Base-by-base conservation (phyloP, 179 eudicot species). In the Patellifolia procumbens region DNA sequence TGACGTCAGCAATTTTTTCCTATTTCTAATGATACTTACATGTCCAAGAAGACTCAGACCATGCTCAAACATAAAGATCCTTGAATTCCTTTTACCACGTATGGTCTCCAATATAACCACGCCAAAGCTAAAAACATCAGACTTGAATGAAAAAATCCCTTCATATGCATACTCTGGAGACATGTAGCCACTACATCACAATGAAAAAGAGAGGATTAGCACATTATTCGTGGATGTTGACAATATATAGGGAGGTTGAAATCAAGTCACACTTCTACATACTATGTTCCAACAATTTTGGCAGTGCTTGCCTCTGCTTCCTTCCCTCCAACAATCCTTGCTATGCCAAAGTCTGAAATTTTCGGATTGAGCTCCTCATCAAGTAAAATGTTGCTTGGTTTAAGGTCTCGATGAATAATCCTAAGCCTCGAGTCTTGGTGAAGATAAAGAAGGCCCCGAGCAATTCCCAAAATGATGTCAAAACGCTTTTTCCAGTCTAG, bases 41-140 rank as follows among this genome's bases (percentile, higher is more conserved):
- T 80, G 55, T 53, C 78, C 82, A 1, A 58, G 78, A 28, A 79
- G 78, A 68, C 77, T 74, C 35, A 61, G 58, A 43, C 83, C 76
- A 22, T 62, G 76, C 76, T 80, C 79, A 46, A 52, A 22, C 51
- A 75, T 56, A 55, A 70, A 75, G 13, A 70, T 55, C 35, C 51
- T 80, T 5, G 83, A 80, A 65, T 80, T 80, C 66, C 83, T 75
- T 80, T 72, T 70, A 43, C 76, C 76, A 42, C 79, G 61, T 42
- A 80, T 75, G 59, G 83, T 75, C 78, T 80, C 83, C 72, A 80
- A 70, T 12, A 80, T 51, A 61, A 80, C 83, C 34, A 80, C 74
- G 13, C 83, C 83, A 60, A 80, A 80, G 79, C 83, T 62, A 45
- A 80, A 80, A 59, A 80, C 83, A 62, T 80, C 83, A 34, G 83